Evolutionary conservation across 768 basidiomycete genomes (phyloP), one percentile per base, ranked within the genome.

Genomic region (Lyophyllum semitale): DNA sequence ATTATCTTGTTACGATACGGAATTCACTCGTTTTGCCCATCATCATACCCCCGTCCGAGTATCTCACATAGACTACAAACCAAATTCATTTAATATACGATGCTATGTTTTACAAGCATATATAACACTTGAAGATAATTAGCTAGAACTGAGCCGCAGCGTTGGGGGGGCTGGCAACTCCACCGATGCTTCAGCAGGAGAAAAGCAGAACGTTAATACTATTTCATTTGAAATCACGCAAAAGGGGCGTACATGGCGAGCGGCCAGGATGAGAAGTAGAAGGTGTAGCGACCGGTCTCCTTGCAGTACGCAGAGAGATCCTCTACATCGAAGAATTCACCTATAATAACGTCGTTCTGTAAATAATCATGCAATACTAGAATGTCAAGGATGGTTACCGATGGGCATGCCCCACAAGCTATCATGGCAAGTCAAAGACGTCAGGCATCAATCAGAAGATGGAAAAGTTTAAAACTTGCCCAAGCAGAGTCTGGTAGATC

Each of bases 331-430:
- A 89, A 88, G 61, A 88, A 78, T 72, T 89, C 88, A 30, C 85
- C 86, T 83, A 38, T n/a, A 20, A 42, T 48, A 26, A 35, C 33
- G 13, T 35, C 8, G 4, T 15, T 35, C 6, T 35, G 33, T 35
- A 7, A 35, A 15, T 13, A 8, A 15, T 3, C 4, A 15, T 3
- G 8, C 8, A 35, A 8, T 37, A 54, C 18, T 20, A 13, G 18
- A 26, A n/a, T n/a, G 38, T 35, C 44, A 43, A 17, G 62, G 29
- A 69, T 63, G 86, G 27, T 12, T 52, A 81, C 85, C 87, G 45
- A 88, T 83, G 23, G 85, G 86, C 84, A 88, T 87, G 3, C 87
- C 87, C 81, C 84, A 88, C 13, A 87, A 68, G 4, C 85, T 86
- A 48, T 37, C 23, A 30, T n/a, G 25, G n/a, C 9, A n/a, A 45